Evolutionary conservation across 1,284 basidiomycete genomes (phyloP), one percentile per base, ranked within the genome.

Genomic region (Papiliotrema flavescens): DNA sequence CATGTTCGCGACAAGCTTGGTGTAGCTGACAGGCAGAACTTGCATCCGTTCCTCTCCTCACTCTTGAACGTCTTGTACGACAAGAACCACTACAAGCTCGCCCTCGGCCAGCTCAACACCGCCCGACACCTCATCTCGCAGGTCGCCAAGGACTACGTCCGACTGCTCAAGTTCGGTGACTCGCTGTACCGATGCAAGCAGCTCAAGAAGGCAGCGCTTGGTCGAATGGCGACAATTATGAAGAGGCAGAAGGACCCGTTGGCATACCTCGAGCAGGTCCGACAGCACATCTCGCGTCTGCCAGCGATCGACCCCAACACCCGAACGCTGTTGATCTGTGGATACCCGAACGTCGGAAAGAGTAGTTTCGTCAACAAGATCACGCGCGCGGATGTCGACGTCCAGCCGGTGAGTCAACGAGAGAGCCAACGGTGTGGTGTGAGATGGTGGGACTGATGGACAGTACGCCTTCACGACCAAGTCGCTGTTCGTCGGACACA

Each of bases 21-120:
- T 8, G 40, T 17, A 46, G n/a, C 20, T 46, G 19, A 34, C 23
- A 19, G n/a, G 52, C 39, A 94, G 89, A 93, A 97, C 71, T 81
- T 97, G 8, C 93, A 97, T 75, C 93, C 93, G 2, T 97, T 97
- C 81, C 81, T 96, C 26, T 84, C 91, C 3, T 93, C 90, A 2
- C 81, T 97, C 34, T 85, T 97, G 81, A 97, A 97, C 75, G 93
- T 97, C 13, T 82, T 97, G 35, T 97, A 97, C 78, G 93, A 97
- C 83, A 97, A 96, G 80, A 96, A 96, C 72, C 93, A 97, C 75
- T 97, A 96, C 84, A 97, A 96, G 79, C 88, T 97, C 51, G 93
- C 93, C 4, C 81, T 97, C 23, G 93, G 94, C 61, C 93, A 97
- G 74, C 84, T 97, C 59, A 87, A 93, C 61, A 97, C 93, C 1